Base-by-base conservation (phyloP, 495 filamentous ascomycete genomes). In the Podospora australis region DNA sequence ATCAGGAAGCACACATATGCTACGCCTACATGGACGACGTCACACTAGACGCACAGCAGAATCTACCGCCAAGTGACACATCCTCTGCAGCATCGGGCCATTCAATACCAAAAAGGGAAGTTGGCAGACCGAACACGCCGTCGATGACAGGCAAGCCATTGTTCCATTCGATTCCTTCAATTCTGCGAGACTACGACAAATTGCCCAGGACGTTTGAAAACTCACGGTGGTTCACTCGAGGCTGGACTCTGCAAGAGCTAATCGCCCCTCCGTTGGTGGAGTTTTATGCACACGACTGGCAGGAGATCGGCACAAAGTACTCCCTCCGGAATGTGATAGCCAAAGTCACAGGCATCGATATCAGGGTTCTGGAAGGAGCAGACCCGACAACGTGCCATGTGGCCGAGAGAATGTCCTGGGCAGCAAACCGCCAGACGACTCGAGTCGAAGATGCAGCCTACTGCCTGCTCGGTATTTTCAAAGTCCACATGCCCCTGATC, bases 161-260 rank as follows among this genome's bases (percentile, higher is more conserved):
- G 13, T 35, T 48, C 20, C 35, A 20, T 8, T 17, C 13, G 13
- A 48, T 29, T 39, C 35, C 46, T 28, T 25, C 36, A 1, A 23
- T 58, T 6, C n/a, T 58, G n/a, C 19, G 56, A 6, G 56, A 58
- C 1, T 58, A 58, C 26, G 56, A 58, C 23, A 46, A 46, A n/a
- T 46, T 58, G 13, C 53, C 43, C 1, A 32, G 41, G 7, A 48
- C 48, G 0, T 66, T 74, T 39, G 29, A 48, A 1, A 44, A 63
- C 11, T 68, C 65, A 40, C 44, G 60, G 3, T 75, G 71, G 72
- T 70, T 72, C 29, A 68, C 62, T 0, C 55, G 69, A 13, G 71
- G 70, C 0, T 73, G 69, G 70, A 73, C 70, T 0, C 50, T 73
- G 1, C 70, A 74, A 24, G 71, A 73, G 42, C 50, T 75, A 4